phyloP scores from a whole-genome alignment of 2,329 filamentous ascomycete genomes.

The Ceratocystis alfenasii region DNA sequence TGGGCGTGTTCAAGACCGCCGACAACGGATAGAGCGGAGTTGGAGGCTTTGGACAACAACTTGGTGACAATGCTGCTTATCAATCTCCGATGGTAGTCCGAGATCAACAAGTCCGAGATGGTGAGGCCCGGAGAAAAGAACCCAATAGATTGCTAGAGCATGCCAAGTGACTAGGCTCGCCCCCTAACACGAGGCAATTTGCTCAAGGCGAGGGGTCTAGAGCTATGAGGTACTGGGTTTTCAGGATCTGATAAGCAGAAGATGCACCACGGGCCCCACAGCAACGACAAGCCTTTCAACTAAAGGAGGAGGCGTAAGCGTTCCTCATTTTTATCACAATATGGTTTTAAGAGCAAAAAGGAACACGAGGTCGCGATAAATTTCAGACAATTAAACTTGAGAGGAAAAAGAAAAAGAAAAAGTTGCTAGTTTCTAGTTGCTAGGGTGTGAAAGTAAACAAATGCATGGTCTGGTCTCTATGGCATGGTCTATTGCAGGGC shows the following conservation, averaged over 20 bases:
- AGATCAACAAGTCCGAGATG: conserved; percentile 1
- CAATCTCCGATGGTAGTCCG: conserved; percentile 5
- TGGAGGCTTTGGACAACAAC: not conserved
- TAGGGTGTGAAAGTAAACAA: not conserved
- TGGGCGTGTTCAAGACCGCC: not conserved
- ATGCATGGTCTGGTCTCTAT: not conserved
- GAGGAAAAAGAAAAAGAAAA: not conserved
- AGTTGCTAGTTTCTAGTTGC: not conserved
- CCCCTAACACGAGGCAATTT: not conserved
- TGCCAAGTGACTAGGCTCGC: not conserved
- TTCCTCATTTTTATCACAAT: not conserved
- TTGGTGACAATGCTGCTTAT: not conserved
- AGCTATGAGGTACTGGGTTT: not conserved
- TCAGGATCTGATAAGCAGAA: conserved; percentile 16
- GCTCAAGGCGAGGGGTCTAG: not conserved
- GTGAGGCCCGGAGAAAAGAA: not conserved
- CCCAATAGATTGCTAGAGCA: not conserved
- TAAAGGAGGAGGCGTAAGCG: not conserved
- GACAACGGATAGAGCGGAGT: not conserved
- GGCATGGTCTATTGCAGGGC: not conserved
- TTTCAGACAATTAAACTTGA: too few relatives aligned
- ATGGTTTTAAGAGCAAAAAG: too few relatives aligned
- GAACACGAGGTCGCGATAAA: too few relatives aligned
- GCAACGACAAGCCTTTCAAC: not conserved
- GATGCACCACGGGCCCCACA: not conserved